These are phyloP conservation scores for Chrysoporthe austroafricana DNA, from an alignment of 2,329 filamentous ascomycete genomes.

Conservation along the genomic window DNA sequence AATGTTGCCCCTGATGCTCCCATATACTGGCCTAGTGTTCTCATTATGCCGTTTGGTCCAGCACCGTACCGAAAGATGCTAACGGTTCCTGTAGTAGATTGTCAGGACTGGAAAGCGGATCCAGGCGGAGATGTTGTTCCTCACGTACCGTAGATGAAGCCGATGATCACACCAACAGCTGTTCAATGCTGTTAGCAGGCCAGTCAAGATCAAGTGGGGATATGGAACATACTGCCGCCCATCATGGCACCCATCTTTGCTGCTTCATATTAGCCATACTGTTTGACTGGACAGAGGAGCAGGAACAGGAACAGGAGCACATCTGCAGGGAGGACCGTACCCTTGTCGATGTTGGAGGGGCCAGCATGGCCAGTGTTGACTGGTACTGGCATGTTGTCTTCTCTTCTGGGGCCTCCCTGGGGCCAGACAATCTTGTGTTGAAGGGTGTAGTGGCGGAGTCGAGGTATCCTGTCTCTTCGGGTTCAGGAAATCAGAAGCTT, in stretches of 20 bases:
- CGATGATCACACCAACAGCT: slow-evolving; percentile 96
- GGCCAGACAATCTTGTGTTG: neutral
- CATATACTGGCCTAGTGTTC: slow-evolving; percentile 97
- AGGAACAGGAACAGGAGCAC: slow-evolving; percentile 10
- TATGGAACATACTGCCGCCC: slow-evolving; percentile 80
- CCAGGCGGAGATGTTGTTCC: slow-evolving; percentile 14
- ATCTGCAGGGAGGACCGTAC: slow-evolving; percentile 41
- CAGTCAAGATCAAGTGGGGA: neutral
- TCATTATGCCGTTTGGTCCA: slow-evolving; percentile 89
- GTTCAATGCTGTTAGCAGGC: slow-evolving; percentile 22
- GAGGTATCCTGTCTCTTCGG: no score
- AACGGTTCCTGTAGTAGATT: slow-evolving; percentile 69
- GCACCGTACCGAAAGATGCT: slow-evolving; percentile 96
- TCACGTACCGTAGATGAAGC: slow-evolving; percentile 90
- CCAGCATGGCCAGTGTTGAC: slow-evolving; percentile 40
- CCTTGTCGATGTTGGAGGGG: slow-evolving; percentile 59
- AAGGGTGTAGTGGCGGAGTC: neutral
- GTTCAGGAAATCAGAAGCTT: slow-evolving; percentile 12
- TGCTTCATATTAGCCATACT: slow-evolving; percentile 47
- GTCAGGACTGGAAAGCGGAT: slow-evolving; percentile 7
- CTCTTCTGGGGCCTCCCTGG: neutral
- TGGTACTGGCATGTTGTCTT: slow-evolving; percentile 39
- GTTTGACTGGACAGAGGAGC: neutral
- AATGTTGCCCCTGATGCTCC: slow-evolving; percentile 92
- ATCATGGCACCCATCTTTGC: slow-evolving; percentile 99